Evolutionary conservation across 352 stramenopile species (phyloP).

Genomic region (Thalassiosira pacifica): DNA sequence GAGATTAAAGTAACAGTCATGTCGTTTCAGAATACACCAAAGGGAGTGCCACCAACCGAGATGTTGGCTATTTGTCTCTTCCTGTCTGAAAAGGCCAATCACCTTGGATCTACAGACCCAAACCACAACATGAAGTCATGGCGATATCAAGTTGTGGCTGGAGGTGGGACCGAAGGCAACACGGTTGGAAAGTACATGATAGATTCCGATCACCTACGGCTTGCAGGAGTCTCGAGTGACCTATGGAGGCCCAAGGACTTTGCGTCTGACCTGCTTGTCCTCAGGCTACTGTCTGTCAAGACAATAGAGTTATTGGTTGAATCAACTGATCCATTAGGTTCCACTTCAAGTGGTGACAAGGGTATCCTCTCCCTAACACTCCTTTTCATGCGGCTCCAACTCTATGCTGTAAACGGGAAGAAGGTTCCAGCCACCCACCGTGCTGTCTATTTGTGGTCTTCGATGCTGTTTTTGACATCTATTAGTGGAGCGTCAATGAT

Average conservation of each 20-base stretch:
- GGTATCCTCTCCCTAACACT: not conserved
- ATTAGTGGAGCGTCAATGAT: not conserved
- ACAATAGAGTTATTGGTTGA: constrained; percentile 63
- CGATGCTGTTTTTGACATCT: constrained; percentile 1
- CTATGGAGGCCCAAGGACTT: not conserved
- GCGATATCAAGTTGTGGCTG: constrained; percentile 30
- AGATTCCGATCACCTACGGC: not conserved
- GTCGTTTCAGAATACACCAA: constrained; percentile 2
- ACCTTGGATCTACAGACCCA: constrained; percentile 15
- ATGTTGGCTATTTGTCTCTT: constrained; percentile 33
- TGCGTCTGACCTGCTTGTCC: not conserved
- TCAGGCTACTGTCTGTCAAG: constrained; percentile 67
- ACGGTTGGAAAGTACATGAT: not conserved
- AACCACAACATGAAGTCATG: constrained; percentile 33
- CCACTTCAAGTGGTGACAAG: not conserved
- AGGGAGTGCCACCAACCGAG: not conserved
- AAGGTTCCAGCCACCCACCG: constrained; percentile 6
- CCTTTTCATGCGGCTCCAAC: constrained; percentile 11
- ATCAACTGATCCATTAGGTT: constrained; percentile 8
- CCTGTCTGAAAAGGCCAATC: constrained; percentile 11
- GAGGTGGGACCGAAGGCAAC: not conserved
- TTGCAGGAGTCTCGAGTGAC: not conserved
- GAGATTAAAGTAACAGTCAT: constrained; percentile 28
- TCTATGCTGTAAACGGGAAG: constrained; percentile 24
- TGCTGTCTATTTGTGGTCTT: constrained; percentile 14